Evolutionary conservation across 768 basidiomycete species (phyloP).

Genomic region (Tricholoma sp.): DNA sequence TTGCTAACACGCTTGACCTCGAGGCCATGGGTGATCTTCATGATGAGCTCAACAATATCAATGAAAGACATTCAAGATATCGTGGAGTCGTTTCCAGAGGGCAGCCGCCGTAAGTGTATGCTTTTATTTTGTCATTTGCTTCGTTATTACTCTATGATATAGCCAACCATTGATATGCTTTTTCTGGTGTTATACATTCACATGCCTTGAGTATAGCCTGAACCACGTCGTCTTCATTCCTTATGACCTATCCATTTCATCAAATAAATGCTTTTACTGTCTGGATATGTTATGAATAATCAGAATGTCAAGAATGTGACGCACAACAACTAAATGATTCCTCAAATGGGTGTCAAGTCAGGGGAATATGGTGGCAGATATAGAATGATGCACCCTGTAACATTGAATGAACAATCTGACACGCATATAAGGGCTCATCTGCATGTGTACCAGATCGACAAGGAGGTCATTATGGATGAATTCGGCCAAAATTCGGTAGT

Average conservation of each 20-base stretch:
- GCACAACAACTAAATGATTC: constrained; percentile 21
- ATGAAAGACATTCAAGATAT: too few relatives aligned
- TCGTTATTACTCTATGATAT: constrained; percentile 10
- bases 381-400: constrained; percentile 13
- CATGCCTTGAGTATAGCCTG: constrained; percentile 13
- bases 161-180: constrained; percentile 16
- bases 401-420: neutral
- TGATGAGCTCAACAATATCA: too few relatives aligned
- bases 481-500: too few relatives aligned
- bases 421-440: constrained; percentile 14
- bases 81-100: too few relatives aligned
- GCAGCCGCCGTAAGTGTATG: too few relatives aligned
- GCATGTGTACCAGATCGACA: constrained; percentile 17
- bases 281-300: neutral
- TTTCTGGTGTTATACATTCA: constrained; percentile 12
- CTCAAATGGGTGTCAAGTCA: constrained; percentile 31
- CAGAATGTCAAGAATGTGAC: neutral
- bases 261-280: constrained; percentile 1
- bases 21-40: too few relatives aligned
- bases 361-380: constrained; percentile 30
- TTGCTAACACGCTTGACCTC: too few relatives aligned
- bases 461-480: constrained; percentile 22
- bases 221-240: constrained; percentile 6
- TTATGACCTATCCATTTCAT: constrained; percentile 3
- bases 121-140: too few relatives aligned